phyloP scores from a whole-genome alignment of 2,329 filamentous ascomycete species.

The Blumeria hordei region DNA sequence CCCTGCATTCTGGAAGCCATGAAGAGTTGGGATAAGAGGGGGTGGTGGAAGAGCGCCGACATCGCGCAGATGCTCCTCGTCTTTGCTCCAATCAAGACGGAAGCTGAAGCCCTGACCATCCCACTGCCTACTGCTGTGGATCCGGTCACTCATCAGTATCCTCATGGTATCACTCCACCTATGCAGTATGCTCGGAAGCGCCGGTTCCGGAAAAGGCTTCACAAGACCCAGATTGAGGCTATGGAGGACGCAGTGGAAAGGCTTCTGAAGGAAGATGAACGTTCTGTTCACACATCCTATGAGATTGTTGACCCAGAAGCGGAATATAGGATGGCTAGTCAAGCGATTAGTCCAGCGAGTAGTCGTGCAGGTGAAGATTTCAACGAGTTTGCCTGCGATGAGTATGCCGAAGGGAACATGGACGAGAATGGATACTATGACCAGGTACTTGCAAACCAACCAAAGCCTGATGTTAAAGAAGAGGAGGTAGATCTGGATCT shows the following conservation, averaged over 20 bases:
- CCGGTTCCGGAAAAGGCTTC: conserved; percentile 31
- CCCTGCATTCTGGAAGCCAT: conserved; percentile 47
- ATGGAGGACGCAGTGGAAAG: conserved; percentile 30
- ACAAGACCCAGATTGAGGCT: conserved; percentile 29
- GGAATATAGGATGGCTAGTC: conserved; percentile 8
- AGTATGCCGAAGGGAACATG: conserved; percentile 17
- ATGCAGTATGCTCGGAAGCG: conserved; percentile 33
- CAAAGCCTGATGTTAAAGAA: conserved; percentile 11
- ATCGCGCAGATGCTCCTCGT: conserved; percentile 54
- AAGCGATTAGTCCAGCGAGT: conserved; percentile 9
- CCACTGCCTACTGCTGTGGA: conserved; percentile 12
- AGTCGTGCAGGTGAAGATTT: conserved; percentile 13
- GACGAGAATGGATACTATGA: conserved; percentile 17
- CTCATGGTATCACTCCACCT: conserved; percentile 34
- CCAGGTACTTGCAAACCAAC: conserved; percentile 6
- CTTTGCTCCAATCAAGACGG: conserved; percentile 29
- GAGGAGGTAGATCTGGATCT: neutral
- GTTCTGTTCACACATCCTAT: conserved; percentile 18
- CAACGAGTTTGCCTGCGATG: conserved; percentile 17
- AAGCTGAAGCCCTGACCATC: conserved; percentile 22
- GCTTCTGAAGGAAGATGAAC: conserved; percentile 23
- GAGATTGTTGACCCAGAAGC: conserved; percentile 18
- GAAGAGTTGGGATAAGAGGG: conserved; percentile 51
- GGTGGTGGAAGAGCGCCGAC: conserved; percentile 50
- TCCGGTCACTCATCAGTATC: conserved; percentile 15